Evolutionary conservation across 176 grass and related monocot species (phyloP).

Genomic region (Canna indica): DNA sequence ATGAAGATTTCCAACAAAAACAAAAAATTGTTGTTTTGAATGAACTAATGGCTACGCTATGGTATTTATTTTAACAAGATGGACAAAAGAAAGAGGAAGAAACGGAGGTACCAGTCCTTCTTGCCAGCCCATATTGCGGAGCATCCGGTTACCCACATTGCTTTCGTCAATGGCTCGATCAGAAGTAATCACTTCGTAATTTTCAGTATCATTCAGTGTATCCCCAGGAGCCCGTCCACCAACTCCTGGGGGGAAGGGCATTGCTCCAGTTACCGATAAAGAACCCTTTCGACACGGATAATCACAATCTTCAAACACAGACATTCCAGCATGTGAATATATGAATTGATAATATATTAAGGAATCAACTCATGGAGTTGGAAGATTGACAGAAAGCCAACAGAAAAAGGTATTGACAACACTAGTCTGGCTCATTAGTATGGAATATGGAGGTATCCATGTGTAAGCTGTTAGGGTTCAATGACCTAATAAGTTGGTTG

Average conservation of each 20-base stretch:
- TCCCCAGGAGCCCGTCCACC: conserved; percentile 66
- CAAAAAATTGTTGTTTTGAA: too few species aligned
- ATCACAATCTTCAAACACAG: conserved; percentile 78
- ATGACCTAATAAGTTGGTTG: background rate
- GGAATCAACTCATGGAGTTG: conserved; percentile 26
- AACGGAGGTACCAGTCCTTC: conserved; percentile 55
- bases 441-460: background rate
- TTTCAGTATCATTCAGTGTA: conserved; percentile 44
- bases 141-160: conserved; percentile 94
- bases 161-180: conserved; percentile 78
- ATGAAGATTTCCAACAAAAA: background rate
- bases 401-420: too few species aligned
- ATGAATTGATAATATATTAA: conserved; percentile 23
- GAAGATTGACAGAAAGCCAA: conserved; percentile 1
- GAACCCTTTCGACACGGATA: conserved; percentile 59
- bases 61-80: background rate
- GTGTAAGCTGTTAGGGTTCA: background rate
- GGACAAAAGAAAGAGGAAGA: conserved; percentile 8
- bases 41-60: background rate
- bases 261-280: conserved; percentile 55
- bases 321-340: conserved; percentile 75
- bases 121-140: conserved; percentile 88
- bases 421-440: too few species aligned
- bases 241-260: conserved; percentile 98
- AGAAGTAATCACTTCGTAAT: conserved; percentile 80